A percentile compares a stretch with the other conserved stretches of the same genome.
Evolutionary conservation across 495 filamentous ascomycete species (phyloP).

Genomic region (Xylona heveae): DNA sequence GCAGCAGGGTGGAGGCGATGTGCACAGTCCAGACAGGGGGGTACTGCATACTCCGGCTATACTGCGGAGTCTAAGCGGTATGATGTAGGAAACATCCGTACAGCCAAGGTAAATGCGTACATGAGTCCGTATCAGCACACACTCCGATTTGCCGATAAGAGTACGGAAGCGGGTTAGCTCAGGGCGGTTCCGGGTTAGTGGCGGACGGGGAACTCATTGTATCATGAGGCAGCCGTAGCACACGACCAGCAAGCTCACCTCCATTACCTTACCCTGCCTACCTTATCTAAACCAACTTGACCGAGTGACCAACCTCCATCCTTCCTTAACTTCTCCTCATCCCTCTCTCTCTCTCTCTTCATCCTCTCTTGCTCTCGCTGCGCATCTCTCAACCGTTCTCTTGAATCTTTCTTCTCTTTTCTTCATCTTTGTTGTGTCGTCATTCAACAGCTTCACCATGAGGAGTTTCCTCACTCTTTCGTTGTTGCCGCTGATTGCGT

Average conservation of each 20-base stretch:
- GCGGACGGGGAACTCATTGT: no score
- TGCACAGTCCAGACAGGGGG: no score
- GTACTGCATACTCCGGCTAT: no score
- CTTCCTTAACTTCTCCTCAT: constrained; percentile 5
- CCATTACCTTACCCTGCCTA: background rate
- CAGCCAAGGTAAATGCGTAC: no score
- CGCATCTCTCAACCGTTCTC: constrained; percentile 8
- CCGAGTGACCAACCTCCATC: constrained; percentile 4
- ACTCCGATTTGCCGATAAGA: no score
- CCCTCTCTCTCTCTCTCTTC: constrained; percentile 7
- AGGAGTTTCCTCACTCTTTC: constrained; percentile 46
- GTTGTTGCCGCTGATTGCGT: constrained; percentile 41
- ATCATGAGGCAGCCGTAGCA: no score
- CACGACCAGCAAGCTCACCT: background rate
- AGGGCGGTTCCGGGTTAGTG: no score
- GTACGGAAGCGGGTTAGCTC: no score
- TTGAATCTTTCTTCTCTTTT: constrained; percentile 6
- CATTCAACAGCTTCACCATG: constrained; percentile 32
- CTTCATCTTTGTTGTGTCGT: constrained; percentile 11
- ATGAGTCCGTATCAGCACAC: no score
- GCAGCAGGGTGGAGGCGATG: no score
- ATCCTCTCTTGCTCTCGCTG: constrained; percentile 9
- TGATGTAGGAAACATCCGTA: no score
- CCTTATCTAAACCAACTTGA: background rate
- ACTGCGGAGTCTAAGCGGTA: no score